A percentile compares a stretch with the other conserved stretches of the same genome.
phyloP scores from a whole-genome alignment of 2,329 filamentous ascomycete species.

The Phialemoniopsis sp. region DNA sequence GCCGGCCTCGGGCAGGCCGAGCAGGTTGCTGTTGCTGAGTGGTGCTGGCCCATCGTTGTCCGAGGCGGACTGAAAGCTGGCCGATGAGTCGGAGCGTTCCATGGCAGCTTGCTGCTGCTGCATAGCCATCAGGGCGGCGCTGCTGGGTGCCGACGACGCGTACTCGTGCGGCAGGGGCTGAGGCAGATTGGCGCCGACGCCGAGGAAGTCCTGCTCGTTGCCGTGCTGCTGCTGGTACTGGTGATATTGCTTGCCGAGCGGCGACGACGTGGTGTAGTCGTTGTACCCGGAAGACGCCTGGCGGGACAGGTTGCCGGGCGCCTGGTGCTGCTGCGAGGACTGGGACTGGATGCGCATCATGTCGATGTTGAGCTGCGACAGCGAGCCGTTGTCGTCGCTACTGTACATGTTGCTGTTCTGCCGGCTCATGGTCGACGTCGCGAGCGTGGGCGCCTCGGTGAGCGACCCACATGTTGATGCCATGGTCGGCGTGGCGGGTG shows the following conservation, averaged over 20 bases:
- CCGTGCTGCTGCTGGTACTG: neutral
- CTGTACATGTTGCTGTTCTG: constrained; percentile 26
- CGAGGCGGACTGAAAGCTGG: constrained; percentile 2
- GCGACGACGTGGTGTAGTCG: no score
- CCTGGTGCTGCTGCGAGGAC: constrained; percentile 15
- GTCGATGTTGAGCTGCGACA: constrained; percentile 15
- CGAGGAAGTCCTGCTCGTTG: constrained; percentile 20
- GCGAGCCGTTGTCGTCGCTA: constrained; percentile 21
- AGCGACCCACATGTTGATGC: constrained; percentile 27
- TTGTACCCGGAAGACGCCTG: no score
- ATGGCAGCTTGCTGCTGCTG: constrained; percentile 27
- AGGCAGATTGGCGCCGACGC: constrained; percentile 30
- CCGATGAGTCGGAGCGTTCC: constrained; percentile 36
- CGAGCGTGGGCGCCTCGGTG: constrained; percentile 24
- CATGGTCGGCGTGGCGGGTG: no score
- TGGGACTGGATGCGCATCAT: constrained; percentile 27
- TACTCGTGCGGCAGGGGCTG: constrained; percentile 22
- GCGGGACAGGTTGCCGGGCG: no score
- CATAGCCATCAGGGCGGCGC: constrained; percentile 20
- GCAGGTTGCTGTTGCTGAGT: constrained; percentile 2
- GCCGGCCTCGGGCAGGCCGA: constrained; percentile 1
- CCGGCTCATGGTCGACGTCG: constrained; percentile 25
- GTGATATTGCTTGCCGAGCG: no score
- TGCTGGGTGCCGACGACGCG: constrained; percentile 12
- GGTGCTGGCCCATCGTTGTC: neutral